A percentile compares a stretch with the other conserved stretches of the same genome.
phyloP scores from a whole-genome alignment of 2,329 filamentous ascomycete species.

The Verticillium dahliae region DNA sequence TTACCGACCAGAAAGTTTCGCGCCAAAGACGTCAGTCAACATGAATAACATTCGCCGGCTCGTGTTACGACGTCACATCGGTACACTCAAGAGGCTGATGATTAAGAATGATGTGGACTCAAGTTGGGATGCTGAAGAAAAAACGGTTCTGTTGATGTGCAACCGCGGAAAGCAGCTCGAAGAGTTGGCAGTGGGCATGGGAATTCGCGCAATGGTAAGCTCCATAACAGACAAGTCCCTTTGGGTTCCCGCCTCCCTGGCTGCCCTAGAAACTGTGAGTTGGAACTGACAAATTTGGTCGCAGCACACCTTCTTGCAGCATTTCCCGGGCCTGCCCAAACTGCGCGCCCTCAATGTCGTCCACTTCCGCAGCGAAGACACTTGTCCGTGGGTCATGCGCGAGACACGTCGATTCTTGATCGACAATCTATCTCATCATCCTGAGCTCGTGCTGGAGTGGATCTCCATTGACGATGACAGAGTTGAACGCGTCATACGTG shows the following conservation, averaged over 20 bases:
- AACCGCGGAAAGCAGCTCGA: slow-evolving; percentile 39
- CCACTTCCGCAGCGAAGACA: slow-evolving; percentile 47
- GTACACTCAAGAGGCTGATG: slow-evolving; percentile 47
- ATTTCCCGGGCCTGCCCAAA: slow-evolving; percentile 36
- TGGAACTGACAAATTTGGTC: neutral
- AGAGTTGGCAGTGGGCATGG: slow-evolving; percentile 51
- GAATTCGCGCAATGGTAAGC: slow-evolving; percentile 46
- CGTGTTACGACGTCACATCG: slow-evolving; percentile 52
- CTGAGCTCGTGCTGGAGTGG: slow-evolving; percentile 50
- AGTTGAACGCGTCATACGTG: slow-evolving; percentile 42
- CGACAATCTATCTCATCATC: slow-evolving; percentile 50
- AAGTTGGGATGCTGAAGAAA: slow-evolving; percentile 52
- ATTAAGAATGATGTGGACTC: slow-evolving; percentile 49
- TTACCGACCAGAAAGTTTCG: slow-evolving; percentile 46
- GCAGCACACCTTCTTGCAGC: slow-evolving; percentile 52
- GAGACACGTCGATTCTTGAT: slow-evolving; percentile 53
- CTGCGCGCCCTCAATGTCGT: slow-evolving; percentile 51
- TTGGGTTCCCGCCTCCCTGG: too few species aligned
- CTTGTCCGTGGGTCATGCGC: slow-evolving; percentile 47
- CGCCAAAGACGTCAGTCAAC: slow-evolving; percentile 39
- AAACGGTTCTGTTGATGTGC: slow-evolving; percentile 48
- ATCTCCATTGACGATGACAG: slow-evolving; percentile 46
- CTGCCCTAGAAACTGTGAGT: too few species aligned
- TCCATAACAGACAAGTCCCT: too few species aligned
- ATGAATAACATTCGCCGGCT: slow-evolving; percentile 53